Evolutionary conservation across 768 basidiomycete species (phyloP), one percentile per base, ranked within the genome.

Genomic region (Flagelloscypha sp.): DNA sequence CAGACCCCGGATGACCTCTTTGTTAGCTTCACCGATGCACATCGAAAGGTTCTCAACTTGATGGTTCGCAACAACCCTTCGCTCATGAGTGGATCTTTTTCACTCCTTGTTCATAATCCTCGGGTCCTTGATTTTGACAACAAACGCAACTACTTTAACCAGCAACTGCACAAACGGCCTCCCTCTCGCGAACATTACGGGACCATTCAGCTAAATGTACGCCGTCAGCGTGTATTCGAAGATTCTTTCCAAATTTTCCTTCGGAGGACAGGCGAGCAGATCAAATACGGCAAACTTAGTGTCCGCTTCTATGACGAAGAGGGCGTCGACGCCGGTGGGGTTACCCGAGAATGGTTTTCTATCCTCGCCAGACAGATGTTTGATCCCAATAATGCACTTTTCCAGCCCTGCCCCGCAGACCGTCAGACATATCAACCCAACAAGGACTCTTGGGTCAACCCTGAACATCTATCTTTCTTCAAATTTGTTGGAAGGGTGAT

Each of bases 21-120:
- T 54, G 79, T 94, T 30, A 69, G 74, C 6, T 98, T 98, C 62
- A 97, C 93, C 7, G 92, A 94, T 47, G 72, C 79, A 11, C 94
- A 98, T 54, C 74, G 90, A 41, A 93, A 93, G 56, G 74, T 95
- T 30, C 72, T 98, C 37, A 99, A 99, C 56, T 67, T 92, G 42
- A 94, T 99, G 84, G 93, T 99, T 20, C 84, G 95, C 44, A 97
- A 93, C 57, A 98, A 98, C 54, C 95, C 95, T 2, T 90, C 93
- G 0, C 60, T 99, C 27, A 93, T 99, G 86, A 89, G 88, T 48
- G 95, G 95, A 8, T 97, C 94, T 1, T 99, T 99, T 70, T 90
- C 93, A 11, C 70, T 99, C 1, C 68, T 99, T 44, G 85, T 99
- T 30, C 81, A 93, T 61, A 99, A 99, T 50, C 83, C 95, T 30